These are phyloP conservation scores for Leersia perrieri DNA, from an alignment of 176 grass and related monocot species.

Conservation along the genomic window DNA sequence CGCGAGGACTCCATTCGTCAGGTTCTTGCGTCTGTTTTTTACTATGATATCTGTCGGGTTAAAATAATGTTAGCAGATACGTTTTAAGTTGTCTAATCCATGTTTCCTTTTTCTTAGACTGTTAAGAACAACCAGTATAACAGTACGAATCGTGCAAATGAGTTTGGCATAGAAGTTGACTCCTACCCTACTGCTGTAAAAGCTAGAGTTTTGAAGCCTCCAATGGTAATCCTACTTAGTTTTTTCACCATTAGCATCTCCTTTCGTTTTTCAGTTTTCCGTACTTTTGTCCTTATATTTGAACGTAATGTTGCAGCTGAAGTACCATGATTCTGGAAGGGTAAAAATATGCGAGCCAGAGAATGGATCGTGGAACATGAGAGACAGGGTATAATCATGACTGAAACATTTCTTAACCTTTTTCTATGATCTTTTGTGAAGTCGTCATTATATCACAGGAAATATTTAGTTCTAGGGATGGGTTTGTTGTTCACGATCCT, in stretches of 20 bases:
- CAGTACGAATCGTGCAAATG: constrained; percentile 40
- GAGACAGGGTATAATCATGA: constrained; percentile 35
- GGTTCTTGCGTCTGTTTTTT: constrained; percentile 26
- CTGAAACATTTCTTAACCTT: background rate
- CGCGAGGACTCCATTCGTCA: constrained; percentile 37
- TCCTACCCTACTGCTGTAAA: constrained; percentile 36
- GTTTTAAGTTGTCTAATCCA: constrained; percentile 8
- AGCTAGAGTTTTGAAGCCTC: constrained; percentile 55
- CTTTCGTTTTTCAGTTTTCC: background rate
- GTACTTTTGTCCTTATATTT: background rate
- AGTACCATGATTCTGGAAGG: constrained; percentile 45
- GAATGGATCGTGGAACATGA: constrained; percentile 60
- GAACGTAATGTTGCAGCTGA: constrained; percentile 37
- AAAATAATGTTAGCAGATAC: background rate
- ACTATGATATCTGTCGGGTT: background rate
- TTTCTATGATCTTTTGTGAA: background rate
- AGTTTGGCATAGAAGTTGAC: constrained; percentile 72
- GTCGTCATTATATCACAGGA: background rate
- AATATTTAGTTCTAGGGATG: background rate
- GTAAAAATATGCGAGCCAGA: constrained; percentile 24
- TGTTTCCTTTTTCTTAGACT: constrained; percentile 31
- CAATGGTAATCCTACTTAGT: constrained; percentile 37
- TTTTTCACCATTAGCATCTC: background rate
- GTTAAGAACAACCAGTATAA: constrained; percentile 48
- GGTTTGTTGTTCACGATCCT: background rate